Conservation (phyloP, 352 stramenopile genomes). For the Lagenidium giganteum region DNA sequence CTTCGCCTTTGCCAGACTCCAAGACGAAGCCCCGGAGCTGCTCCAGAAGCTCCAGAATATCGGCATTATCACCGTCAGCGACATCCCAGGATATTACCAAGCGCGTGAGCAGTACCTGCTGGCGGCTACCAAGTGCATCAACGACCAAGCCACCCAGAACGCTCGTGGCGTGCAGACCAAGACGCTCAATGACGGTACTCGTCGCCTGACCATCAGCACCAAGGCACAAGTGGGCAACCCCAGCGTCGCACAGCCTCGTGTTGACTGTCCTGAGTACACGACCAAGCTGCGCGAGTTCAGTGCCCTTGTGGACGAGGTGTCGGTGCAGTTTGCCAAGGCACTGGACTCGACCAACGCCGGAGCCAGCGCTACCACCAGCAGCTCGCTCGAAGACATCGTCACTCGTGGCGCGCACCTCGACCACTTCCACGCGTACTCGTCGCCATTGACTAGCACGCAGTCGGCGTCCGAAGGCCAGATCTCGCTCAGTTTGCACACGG, state of each 20-base stretch:
- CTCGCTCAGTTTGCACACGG: conserved; percentile 15
- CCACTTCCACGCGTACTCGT: conserved; percentile 19
- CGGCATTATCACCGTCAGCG: conserved; percentile 7
- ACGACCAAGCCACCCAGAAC: not conserved
- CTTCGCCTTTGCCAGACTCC: conserved; percentile 49
- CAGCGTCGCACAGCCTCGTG: not conserved
- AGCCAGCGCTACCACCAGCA: not conserved
- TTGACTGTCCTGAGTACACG: conserved; percentile 10
- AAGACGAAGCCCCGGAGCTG: no score
- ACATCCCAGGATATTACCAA: conserved; percentile 2
- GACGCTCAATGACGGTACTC: conserved; percentile 13
- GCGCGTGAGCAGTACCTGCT: conserved; percentile 3
- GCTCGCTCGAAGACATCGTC: conserved; percentile 11
- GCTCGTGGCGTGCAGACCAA: conserved; percentile 6
- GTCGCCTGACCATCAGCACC: conserved; percentile 20
- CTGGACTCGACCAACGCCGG: not conserved
- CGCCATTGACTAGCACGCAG: not conserved
- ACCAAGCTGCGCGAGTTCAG: conserved; percentile 3
- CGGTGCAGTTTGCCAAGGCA: not conserved
- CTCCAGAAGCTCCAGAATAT: conserved; percentile 3
- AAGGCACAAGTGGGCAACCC: conserved; percentile 14
- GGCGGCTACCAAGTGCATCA: conserved; percentile 3
- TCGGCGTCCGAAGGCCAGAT: not conserved
- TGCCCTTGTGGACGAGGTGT: conserved; percentile 4
- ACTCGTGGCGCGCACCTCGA: conserved; percentile 12